Conservation (phyloP, 768 basidiomycete species). For the Serendipita indica region DNA sequence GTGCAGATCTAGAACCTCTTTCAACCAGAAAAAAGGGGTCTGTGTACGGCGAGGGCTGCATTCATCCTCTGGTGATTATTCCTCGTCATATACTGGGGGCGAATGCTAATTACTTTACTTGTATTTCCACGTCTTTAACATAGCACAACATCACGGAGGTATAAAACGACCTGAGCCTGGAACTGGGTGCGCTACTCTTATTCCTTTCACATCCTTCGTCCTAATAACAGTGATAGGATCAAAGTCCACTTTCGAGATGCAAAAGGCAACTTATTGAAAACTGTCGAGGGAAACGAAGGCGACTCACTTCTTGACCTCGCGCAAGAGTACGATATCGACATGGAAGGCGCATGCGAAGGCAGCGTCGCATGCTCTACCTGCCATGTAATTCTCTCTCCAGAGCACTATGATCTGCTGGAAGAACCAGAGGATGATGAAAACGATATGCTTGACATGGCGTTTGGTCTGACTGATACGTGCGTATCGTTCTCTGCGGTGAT, state of each 20-base stretch:
- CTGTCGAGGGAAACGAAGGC: constrained; percentile 83
- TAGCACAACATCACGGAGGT: constrained; percentile 29
- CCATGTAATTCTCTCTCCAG: constrained; percentile 72
- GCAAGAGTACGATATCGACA: constrained; percentile 89
- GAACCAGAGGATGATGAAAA: constrained; percentile 98
- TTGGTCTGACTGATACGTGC: constrained; percentile 90
- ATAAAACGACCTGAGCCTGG: constrained; percentile 50
- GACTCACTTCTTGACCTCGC: constrained; percentile 85
- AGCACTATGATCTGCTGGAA: constrained; percentile 72
- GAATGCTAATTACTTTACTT: no score
- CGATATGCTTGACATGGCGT: constrained; percentile 96
- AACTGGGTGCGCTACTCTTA: constrained; percentile 38
- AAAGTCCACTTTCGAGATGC: constrained; percentile 83
- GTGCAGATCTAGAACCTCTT: no score
- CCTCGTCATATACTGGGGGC: no score
- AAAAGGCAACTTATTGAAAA: constrained; percentile 70
- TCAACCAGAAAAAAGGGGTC: no score
- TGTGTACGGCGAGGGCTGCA: no score
- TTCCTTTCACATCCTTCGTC: neutral
- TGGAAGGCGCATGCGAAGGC: constrained; percentile 98
- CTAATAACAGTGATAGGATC: constrained; percentile 36
- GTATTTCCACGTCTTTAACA: no score
- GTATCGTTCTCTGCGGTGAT: constrained; percentile 24
- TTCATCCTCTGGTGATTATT: no score
- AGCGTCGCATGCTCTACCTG: constrained; percentile 96